These are phyloP conservation scores for Phaeotremella skinneri DNA, from an alignment of 768 basidiomycete species.

Conservation along the genomic window DNA sequence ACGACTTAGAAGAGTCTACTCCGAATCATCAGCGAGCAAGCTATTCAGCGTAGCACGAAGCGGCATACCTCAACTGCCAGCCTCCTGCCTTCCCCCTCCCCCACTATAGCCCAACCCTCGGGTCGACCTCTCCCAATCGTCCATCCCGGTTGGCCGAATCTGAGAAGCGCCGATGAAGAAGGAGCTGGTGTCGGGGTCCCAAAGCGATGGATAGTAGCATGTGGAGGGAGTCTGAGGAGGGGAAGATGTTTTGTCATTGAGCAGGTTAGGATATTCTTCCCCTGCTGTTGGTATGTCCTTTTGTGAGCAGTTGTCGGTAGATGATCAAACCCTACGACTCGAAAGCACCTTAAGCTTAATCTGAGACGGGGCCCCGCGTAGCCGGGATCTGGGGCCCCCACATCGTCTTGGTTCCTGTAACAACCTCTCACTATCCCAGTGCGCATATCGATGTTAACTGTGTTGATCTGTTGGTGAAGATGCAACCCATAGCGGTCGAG, in stretches of 20 bases:
- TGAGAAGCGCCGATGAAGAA: slow-evolving; percentile 25
- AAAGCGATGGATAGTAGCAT: slow-evolving; percentile 30
- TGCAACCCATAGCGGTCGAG: slow-evolving; percentile 59
- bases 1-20: slow-evolving; percentile 66
- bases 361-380: too few species aligned
- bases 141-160: slow-evolving; percentile 36
- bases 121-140: slow-evolving; percentile 18
- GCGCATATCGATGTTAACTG: too few species aligned
- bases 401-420: too few species aligned
- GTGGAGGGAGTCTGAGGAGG: slow-evolving; percentile 29
- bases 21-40: not conserved
- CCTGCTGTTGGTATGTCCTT: too few species aligned
- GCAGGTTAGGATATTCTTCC: too few species aligned
- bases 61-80: slow-evolving; percentile 64
- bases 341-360: too few species aligned
- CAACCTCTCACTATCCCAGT: too few species aligned
- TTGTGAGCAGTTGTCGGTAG: too few species aligned
- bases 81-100: slow-evolving; percentile 65
- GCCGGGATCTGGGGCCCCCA: too few species aligned
- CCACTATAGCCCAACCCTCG: slow-evolving; percentile 73
- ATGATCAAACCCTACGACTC: too few species aligned
- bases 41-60: slow-evolving; percentile 1
- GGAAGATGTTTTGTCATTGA: too few species aligned
- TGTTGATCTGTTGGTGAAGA: not conserved
- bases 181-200: slow-evolving; percentile 25